Evolutionary conservation across 495 filamentous ascomycete genomes (phyloP).

Genomic region (Pyronema domesticum): DNA sequence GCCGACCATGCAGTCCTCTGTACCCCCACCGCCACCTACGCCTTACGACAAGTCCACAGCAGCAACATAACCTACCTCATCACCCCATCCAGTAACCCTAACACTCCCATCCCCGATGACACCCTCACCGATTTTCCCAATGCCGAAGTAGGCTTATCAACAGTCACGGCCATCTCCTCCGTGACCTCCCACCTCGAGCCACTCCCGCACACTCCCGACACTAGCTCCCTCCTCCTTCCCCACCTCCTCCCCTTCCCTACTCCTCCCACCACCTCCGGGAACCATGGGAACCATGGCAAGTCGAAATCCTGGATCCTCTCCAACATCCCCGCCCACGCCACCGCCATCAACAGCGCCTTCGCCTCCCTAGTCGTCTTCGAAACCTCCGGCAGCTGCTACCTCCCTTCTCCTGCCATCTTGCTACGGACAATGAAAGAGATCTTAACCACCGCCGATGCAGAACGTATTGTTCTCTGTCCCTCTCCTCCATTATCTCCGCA

Average conservation of each 20-base stretch:
- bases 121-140: not conserved
- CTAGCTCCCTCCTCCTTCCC: constrained; percentile 1
- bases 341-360: constrained; percentile 34
- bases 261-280: not conserved
- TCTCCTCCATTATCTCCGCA: constrained; percentile 15
- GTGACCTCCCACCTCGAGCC: constrained; percentile 13
- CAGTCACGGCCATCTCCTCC: constrained; percentile 12
- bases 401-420: constrained; percentile 29
- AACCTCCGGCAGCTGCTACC: constrained; percentile 21
- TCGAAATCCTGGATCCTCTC: constrained; percentile 21
- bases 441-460: constrained; percentile 30
- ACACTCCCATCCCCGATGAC: not conserved
- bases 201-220: constrained; percentile 8
- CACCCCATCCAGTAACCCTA: constrained; percentile 30
- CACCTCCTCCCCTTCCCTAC: constrained; percentile 8
- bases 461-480: constrained; percentile 27
- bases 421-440: constrained; percentile 33
- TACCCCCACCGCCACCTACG: constrained; percentile 42
- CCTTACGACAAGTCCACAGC: constrained; percentile 53
- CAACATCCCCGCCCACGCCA: constrained; percentile 31
- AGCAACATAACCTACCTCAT: constrained; percentile 51
- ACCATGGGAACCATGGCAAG: not conserved
- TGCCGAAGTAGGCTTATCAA: not conserved
- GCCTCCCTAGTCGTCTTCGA: constrained; percentile 34
- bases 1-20: constrained; percentile 44